Evolutionary conservation across 169 alveolate species (phyloP).

Genomic region (Plasmodium billcollinsi): DNA sequence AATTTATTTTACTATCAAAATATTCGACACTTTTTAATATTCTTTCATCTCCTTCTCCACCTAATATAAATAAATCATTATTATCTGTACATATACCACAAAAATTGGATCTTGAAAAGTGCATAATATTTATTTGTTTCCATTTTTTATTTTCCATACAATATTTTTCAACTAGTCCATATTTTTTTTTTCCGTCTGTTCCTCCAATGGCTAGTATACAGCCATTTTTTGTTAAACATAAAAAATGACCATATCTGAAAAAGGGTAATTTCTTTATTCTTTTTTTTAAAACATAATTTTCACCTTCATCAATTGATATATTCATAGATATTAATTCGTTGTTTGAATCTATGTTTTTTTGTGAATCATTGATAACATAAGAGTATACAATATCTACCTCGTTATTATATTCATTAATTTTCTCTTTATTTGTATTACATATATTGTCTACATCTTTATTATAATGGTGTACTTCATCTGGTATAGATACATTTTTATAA

Average conservation of each 20-base stretch:
- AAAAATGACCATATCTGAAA: slow-evolving; percentile 65
- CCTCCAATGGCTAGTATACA: slow-evolving; percentile 68
- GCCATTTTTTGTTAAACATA: slow-evolving; percentile 73
- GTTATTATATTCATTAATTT: neutral
- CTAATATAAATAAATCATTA: slow-evolving; percentile 62
- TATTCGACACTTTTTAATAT: slow-evolving; percentile 75
- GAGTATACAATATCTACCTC: slow-evolving; percentile 52
- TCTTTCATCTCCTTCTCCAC: slow-evolving; percentile 73
- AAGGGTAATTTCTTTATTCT: slow-evolving; percentile 64
- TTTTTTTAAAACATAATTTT: slow-evolving; percentile 37
- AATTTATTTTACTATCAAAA: slow-evolving; percentile 57
- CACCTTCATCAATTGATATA: slow-evolving; percentile 33
- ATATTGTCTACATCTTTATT: slow-evolving; percentile 7
- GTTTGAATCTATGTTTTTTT: slow-evolving; percentile 40
- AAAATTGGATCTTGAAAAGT: slow-evolving; percentile 74
- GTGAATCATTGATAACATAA: slow-evolving; percentile 39
- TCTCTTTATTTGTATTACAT: slow-evolving; percentile 15
- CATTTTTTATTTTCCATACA: slow-evolving; percentile 53
- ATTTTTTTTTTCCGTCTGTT: slow-evolving; percentile 66
- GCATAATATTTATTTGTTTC: slow-evolving; percentile 75
- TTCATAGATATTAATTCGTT: slow-evolving; percentile 49
- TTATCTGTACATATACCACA: slow-evolving; percentile 74
- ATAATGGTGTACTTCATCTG: neutral
- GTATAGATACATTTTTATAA: no score
- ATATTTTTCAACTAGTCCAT: slow-evolving; percentile 56